A percentile compares a stretch with the other conserved stretches of the same genome.
Conservation (phyloP, 1,284 basidiomycete genomes). For the Cutaneotrichosporon sp. region DNA sequence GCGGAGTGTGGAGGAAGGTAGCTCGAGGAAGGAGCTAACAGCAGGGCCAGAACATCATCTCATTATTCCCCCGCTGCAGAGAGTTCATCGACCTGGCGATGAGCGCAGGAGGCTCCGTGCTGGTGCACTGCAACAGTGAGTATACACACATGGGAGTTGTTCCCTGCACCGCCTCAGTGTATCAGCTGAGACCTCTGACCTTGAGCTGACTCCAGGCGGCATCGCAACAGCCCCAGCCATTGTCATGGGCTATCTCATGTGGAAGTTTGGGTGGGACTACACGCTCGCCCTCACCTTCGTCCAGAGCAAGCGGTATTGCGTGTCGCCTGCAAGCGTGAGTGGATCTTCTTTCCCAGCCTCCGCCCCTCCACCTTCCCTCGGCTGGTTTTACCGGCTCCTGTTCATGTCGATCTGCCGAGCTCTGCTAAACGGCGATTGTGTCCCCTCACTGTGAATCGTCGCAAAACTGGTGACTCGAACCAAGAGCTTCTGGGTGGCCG, state of each 20-base stretch:
- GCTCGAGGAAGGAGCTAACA: too few relatives aligned
- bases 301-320: constrained; percentile 86
- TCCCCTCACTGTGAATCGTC: too few relatives aligned
- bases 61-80: constrained; percentile 66
- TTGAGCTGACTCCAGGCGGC: constrained; percentile 61
- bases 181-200: neutral
- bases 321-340: constrained; percentile 72
- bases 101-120: constrained; percentile 67
- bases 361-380: neutral
- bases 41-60: constrained; percentile 79
- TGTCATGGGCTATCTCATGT: constrained; percentile 91
- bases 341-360: neutral
- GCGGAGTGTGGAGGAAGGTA: too few relatives aligned
- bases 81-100: constrained; percentile 77
- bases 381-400: neutral
- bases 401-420: neutral
- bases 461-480: too few relatives aligned
- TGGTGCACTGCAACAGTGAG: constrained; percentile 88
- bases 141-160: constrained; percentile 3
- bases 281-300: constrained; percentile 81
- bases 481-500: too few relatives aligned
- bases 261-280: constrained; percentile 69
- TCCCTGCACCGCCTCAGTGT: neutral
- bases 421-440: too few relatives aligned
- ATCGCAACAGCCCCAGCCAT: constrained; percentile 85